These are phyloP conservation scores for Cylindrodendrum hubeiense DNA, from an alignment of 2,329 filamentous ascomycete genomes.

Conservation along the genomic window DNA sequence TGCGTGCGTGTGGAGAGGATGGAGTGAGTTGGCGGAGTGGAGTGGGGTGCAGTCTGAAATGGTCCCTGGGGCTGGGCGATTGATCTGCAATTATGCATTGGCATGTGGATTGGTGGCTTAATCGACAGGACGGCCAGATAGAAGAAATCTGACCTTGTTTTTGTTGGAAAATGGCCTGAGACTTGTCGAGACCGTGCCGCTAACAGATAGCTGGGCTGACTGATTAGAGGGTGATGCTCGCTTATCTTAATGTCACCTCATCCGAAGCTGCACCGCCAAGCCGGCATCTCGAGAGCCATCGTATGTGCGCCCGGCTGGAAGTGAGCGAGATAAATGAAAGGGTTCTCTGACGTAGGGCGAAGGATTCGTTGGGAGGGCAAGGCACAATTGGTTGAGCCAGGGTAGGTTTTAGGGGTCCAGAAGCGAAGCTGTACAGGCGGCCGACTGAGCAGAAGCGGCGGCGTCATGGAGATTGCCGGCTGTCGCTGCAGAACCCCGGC, in stretches of 20 bases:
- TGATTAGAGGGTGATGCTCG: no score
- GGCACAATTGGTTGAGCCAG: not conserved
- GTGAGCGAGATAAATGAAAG: not conserved
- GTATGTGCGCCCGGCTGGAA: no score
- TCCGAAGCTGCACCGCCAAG: no score
- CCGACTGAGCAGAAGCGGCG: conserved; percentile 14
- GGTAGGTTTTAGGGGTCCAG: not conserved
- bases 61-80: not conserved
- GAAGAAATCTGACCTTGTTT: no score
- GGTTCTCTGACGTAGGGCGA: not conserved
- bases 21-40: not conserved
- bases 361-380: not conserved
- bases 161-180: no score
- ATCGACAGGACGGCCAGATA: no score
- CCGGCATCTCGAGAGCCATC: no score
- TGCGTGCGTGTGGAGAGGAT: not conserved
- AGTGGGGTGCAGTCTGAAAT: not conserved
- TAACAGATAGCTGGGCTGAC: no score
- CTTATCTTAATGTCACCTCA: no score
- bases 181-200: no score
- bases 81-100: no score
- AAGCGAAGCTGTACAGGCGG: not conserved
- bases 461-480: not conserved
- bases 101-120: no score
- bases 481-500: not conserved